Conservation (phyloP, 1,139 yeast genomes). For the Debaryomyces sp. region DNA sequence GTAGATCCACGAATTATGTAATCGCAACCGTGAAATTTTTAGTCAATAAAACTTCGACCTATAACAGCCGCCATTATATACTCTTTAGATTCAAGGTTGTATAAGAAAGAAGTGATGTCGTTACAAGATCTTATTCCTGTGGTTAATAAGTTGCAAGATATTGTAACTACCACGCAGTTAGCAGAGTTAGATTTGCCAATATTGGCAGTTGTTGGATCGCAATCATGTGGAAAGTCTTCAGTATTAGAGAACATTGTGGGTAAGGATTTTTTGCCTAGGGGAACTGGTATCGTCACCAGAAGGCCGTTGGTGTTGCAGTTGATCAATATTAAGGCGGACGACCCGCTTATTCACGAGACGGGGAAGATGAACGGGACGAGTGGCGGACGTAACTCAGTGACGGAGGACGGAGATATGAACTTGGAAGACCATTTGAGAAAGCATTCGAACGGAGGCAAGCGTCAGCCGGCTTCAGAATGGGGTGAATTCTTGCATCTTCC, state of each 20-base stretch:
- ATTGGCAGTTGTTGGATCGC: conserved; percentile 78
- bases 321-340: conserved; percentile 59
- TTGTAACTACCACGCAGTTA: conserved; percentile 72
- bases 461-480: conserved; percentile 60
- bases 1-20: conserved; percentile 4
- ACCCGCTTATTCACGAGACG: conserved; percentile 41
- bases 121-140: conserved; percentile 82
- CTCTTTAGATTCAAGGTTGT: conserved; percentile 1
- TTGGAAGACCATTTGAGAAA: conserved; percentile 66
- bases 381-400: conserved; percentile 6
- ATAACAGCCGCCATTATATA: conserved; percentile 4
- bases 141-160: conserved; percentile 76
- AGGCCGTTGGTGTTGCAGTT: conserved; percentile 75
- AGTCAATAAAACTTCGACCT: neutral
- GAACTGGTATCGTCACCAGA: conserved; percentile 81
- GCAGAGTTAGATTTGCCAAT: conserved; percentile 75
- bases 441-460: conserved; percentile 28
- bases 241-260: conserved; percentile 81
- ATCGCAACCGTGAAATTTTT: conserved; percentile 4
- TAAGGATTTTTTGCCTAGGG: conserved; percentile 75
- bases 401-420: conserved; percentile 43
- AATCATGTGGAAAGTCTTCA: conserved; percentile 78
- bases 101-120: conserved; percentile 25
- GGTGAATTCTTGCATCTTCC: conserved; percentile 96
- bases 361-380: neutral